phyloP scores from a whole-genome alignment of 1,139 yeast species.

The Nadsonia starkeyi-henricii region DNA sequence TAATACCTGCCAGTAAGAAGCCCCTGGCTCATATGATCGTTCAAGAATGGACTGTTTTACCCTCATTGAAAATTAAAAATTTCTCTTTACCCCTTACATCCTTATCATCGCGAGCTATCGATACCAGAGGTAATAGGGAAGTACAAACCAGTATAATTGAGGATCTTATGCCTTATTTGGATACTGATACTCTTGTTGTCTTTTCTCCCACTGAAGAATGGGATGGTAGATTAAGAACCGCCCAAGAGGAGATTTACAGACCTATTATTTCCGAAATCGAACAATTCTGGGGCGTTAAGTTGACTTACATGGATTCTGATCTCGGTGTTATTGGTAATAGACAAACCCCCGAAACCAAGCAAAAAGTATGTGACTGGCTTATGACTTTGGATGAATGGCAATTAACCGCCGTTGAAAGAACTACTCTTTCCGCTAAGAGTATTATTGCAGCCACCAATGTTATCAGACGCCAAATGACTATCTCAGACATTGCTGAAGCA shows the following conservation, averaged over 20 bases:
- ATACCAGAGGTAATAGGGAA: constrained; percentile 21
- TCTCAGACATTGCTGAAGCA: constrained; percentile 63
- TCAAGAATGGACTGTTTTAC: constrained; percentile 78
- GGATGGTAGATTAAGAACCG: constrained; percentile 64
- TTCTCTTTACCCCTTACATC: constrained; percentile 80
- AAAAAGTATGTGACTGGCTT: constrained; percentile 54
- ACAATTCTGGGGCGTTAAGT: constrained; percentile 36
- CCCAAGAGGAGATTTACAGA: constrained; percentile 60
- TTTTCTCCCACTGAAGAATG: constrained; percentile 74
- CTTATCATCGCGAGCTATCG: constrained; percentile 73
- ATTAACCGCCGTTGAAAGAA: constrained; percentile 76
- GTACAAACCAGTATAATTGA: constrained; percentile 17
- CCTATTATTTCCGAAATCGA: constrained; percentile 65
- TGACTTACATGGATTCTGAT: constrained; percentile 66
- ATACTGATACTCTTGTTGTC: constrained; percentile 83
- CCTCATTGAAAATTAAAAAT: constrained; percentile 60
- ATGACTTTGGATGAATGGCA: constrained; percentile 54
- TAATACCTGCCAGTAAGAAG: constrained; percentile 44
- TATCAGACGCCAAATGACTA: constrained; percentile 34
- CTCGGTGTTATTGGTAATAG: constrained; percentile 70
- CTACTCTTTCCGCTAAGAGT: constrained; percentile 74
- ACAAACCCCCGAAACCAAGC: constrained; percentile 48
- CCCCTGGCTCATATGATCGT: constrained; percentile 60
- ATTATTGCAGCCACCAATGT: constrained; percentile 38
- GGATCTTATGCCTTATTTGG: constrained; percentile 59